Percentiles rank a stretch among this genome's conserved stretches.
phyloP scores from a whole-genome alignment of 768 basidiomycete species.

The Leccinum variicolor region DNA sequence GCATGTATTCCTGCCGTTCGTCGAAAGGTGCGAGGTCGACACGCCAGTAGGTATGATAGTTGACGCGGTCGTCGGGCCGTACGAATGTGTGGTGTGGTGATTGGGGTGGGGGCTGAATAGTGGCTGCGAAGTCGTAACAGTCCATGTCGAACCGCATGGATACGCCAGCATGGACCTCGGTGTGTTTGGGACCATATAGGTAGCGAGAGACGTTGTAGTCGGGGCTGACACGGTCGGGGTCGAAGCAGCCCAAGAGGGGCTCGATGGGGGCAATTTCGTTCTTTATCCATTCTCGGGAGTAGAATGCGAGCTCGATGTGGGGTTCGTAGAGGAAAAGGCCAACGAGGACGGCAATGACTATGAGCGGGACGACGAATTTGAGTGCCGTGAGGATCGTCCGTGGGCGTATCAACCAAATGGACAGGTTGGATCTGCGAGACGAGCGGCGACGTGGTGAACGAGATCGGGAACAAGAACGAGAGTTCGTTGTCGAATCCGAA shows the following conservation, averaged over 20 bases:
- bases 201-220: constrained; percentile 65
- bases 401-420: constrained; percentile 28
- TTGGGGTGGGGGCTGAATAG: constrained; percentile 46
- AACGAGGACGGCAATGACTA: constrained; percentile 39
- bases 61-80: constrained; percentile 44
- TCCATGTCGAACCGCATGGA: constrained; percentile 77
- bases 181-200: constrained; percentile 60
- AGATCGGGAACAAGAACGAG: constrained; percentile 21
- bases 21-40: constrained; percentile 81
- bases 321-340: constrained; percentile 68
- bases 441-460: constrained; percentile 25
- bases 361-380: constrained; percentile 42
- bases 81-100: constrained; percentile 8
- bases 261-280: constrained; percentile 63
- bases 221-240: constrained; percentile 53
- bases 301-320: constrained; percentile 83
- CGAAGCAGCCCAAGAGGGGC: constrained; percentile 74
- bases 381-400: constrained; percentile 38
- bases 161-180: constrained; percentile 78
- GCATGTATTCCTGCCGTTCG: constrained; percentile 82
- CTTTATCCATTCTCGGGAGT: constrained; percentile 71
- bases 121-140: constrained; percentile 91
- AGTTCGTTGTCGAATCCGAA: constrained; percentile 26
- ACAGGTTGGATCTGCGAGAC: constrained; percentile 26
- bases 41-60: constrained; percentile 94